Base-by-base conservation (phyloP, 352 stramenopile species). In the Globisporangium orthogonon region DNA sequence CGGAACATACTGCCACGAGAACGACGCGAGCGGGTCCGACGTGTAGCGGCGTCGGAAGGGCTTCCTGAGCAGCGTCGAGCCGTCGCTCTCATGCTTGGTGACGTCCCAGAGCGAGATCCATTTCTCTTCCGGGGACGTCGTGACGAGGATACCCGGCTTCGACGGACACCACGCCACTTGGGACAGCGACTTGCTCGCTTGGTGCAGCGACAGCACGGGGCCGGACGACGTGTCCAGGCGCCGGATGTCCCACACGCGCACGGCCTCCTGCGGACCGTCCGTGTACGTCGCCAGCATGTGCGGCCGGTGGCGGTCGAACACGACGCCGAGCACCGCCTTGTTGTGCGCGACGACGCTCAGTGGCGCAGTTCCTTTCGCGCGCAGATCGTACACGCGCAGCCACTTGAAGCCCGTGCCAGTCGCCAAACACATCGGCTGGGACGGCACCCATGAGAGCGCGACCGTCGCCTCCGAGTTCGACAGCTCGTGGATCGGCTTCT, bases 221-320 rank as follows among this genome's bases (percentile, higher is more conserved):
- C 82, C 79, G 0, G 70, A 67, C 7, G 78, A 80, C 6, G 74
- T 73, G 54, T 91, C 76, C n/a, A 95, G 56, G 45, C 86, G 83
- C 4, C 85, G 85, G 50, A 95, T 89, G 65, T 95, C 85, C 85
- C 85, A 95, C 7, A 95, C 78, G 61, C 93, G 93, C 18, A 95
- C 73, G 5, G 78, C 76, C 59, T 93, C 85, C 48, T 95, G 80
- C 14, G 82, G 78, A 10, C 73, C 77, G 49, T 95, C 85, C 40
- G 80, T 91, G 58, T 91, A 95, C 40, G 85, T 95, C 2, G 85
- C 83, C 29, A 95, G 69, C 33, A 93, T 78, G 47, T 93, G 78
- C 13, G 85, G 85, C 7, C 83, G 83, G 60, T 95, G 80, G 29
- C 76, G 65, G 31, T 95, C 85, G 63, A 93, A 95, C 7, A 84